phyloP scores from a whole-genome alignment of 192 early-diverging fungal genomes.

The Mortierella claussenii region DNA sequence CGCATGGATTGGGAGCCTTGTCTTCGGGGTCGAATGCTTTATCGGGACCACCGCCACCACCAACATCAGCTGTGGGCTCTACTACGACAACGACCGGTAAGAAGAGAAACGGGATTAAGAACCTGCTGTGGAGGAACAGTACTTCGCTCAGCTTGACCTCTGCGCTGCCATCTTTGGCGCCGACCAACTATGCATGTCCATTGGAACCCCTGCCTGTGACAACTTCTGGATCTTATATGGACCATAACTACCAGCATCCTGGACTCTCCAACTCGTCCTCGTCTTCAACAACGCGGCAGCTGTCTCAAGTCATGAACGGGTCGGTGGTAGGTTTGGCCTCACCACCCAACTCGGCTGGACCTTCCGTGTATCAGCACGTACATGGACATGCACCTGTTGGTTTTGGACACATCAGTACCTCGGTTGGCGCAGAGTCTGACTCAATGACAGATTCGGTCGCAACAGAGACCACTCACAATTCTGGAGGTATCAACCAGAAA shows the following conservation, averaged over 20 bases:
- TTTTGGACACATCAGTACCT: too few relatives aligned
- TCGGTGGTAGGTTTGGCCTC: background rate
- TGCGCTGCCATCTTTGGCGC: conserved; percentile 6
- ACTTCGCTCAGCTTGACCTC: conserved; percentile 40
- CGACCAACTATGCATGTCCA: background rate
- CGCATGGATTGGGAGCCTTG: background rate
- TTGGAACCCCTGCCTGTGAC: background rate
- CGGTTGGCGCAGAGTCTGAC: conserved; percentile 4
- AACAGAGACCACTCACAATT: background rate
- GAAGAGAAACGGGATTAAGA: conserved; percentile 33
- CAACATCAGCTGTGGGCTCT: conserved; percentile 6
- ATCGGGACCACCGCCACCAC: background rate
- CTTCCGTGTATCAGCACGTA: too few relatives aligned
- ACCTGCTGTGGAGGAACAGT: conserved; percentile 38
- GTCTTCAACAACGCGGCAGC: conserved; percentile 3
- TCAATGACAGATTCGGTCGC: conserved; percentile 1
- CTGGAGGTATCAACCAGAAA: too few relatives aligned
- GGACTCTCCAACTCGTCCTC: too few relatives aligned
- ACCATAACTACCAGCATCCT: too few relatives aligned
- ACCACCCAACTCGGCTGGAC: background rate
- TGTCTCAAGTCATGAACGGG: conserved; percentile 36
- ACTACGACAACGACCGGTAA: conserved; percentile 5
- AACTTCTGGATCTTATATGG: too few relatives aligned
- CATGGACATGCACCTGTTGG: background rate
- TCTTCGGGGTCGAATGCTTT: background rate